phyloP scores from a whole-genome alignment of 768 basidiomycete species.

The Ramaria sp. region DNA sequence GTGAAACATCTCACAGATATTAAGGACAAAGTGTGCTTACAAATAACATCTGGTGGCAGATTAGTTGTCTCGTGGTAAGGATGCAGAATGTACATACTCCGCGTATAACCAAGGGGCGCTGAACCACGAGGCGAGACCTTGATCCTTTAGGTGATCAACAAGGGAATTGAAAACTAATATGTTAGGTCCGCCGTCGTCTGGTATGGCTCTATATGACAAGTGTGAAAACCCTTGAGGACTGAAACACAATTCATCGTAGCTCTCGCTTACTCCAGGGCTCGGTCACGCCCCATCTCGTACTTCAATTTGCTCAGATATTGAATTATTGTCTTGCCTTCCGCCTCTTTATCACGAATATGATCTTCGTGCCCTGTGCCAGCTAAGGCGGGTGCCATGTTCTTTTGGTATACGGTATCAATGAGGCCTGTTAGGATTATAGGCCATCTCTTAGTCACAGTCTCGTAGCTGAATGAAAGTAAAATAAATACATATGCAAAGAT shows the following conservation, averaged over 20 bases:
- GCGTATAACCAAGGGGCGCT: constrained; percentile 93
- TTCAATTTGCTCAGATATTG: constrained; percentile 66
- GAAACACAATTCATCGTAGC: not conserved
- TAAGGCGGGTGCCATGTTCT: constrained; percentile 13
- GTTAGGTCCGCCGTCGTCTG: constrained; percentile 66
- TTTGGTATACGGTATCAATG: constrained; percentile 37
- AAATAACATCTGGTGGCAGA: constrained; percentile 50
- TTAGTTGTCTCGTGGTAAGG: not conserved
- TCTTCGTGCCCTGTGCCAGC: constrained; percentile 12
- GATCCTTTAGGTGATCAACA: constrained; percentile 38
- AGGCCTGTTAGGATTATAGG: constrained; percentile 61
- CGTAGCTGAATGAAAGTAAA: constrained; percentile 39
- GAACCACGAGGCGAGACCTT: constrained; percentile 69
- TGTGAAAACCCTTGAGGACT: not conserved
- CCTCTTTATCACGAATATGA: constrained; percentile 29
- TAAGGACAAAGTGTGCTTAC: constrained; percentile 28
- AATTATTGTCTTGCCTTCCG: constrained; percentile 76
- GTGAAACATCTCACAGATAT: not conserved
- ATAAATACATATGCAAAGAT: not conserved
- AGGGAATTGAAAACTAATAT: constrained; percentile 69
- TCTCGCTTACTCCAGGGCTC: constrained; percentile 43
- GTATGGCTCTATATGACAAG: constrained; percentile 42
- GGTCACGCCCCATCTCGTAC: constrained; percentile 80
- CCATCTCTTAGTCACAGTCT: constrained; percentile 73
- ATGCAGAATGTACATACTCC: constrained; percentile 47